phyloP scores from a whole-genome alignment of 352 stramenopile genomes.

The Phytophthora vignae region DNA sequence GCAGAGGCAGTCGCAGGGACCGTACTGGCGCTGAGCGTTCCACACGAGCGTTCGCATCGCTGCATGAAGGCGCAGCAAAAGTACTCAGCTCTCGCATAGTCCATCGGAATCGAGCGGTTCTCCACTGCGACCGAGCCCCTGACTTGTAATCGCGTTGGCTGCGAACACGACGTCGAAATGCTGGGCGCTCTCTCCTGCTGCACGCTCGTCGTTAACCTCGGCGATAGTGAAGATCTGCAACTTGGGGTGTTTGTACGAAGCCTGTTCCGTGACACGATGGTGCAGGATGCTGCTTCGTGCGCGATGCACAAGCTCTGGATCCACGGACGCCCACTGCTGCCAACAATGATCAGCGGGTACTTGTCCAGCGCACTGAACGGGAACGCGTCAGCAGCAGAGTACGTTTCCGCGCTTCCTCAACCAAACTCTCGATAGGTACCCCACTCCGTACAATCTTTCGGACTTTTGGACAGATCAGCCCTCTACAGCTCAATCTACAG shows the following conservation, averaged over 20 bases:
- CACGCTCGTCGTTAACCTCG: constrained; percentile 33
- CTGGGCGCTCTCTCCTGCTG: constrained; percentile 6
- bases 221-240: constrained; percentile 40
- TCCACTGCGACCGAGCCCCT: constrained; percentile 76
- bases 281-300: constrained; percentile 43
- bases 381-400: constrained; percentile 28
- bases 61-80: constrained; percentile 25
- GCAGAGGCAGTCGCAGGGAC: constrained; percentile 53
- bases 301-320: constrained; percentile 48
- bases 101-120: constrained; percentile 65
- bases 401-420: constrained; percentile 8
- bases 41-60: constrained; percentile 41
- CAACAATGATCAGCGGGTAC: constrained; percentile 44
- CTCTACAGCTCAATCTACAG: background rate
- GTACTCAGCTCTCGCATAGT: constrained; percentile 47
- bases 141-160: constrained; percentile 67
- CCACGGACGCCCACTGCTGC: constrained; percentile 46
- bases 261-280: constrained; percentile 46
- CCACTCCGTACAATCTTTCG: background rate
- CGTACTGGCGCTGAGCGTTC: constrained; percentile 70
- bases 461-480: background rate
- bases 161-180: constrained; percentile 46
- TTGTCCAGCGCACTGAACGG: constrained; percentile 35
- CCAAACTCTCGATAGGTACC: constrained; percentile 31
- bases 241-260: constrained; percentile 45